phyloP scores from a whole-genome alignment of 192 early-diverging fungal species.

The Backusella psychrophila region DNA sequence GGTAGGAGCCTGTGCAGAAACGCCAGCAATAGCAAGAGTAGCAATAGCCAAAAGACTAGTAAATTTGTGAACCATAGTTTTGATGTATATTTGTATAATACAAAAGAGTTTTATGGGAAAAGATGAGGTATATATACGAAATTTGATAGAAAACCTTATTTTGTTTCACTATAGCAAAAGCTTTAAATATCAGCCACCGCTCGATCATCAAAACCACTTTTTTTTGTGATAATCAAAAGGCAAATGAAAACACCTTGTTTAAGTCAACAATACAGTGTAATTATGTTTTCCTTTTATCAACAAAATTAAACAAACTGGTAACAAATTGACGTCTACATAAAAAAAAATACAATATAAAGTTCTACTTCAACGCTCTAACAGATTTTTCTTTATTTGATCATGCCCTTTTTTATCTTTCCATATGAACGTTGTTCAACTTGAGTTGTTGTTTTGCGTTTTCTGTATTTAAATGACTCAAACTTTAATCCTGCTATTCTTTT shows the following conservation, averaged over 20 bases:
- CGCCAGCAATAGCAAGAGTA: not conserved
- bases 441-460: not conserved
- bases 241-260: not conserved
- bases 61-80: not conserved
- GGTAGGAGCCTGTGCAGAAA: constrained; percentile 25
- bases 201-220: not conserved
- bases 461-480: not conserved
- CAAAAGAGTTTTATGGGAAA: not conserved
- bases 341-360: not conserved
- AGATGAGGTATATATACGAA: not conserved
- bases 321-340: not conserved
- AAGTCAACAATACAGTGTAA: not conserved
- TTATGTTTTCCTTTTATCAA: not conserved
- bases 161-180: not conserved
- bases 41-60: constrained; percentile 10
- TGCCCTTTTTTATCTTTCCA: not conserved
- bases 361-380: not conserved
- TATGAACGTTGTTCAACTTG: not conserved
- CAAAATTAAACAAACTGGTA: not conserved
- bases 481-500: not conserved
- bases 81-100: not conserved
- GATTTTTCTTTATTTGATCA: not conserved
- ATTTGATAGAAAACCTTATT: not conserved
- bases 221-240: not conserved
- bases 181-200: not conserved